These are phyloP conservation scores for Penicillium maclennaniae DNA, from an alignment of 495 filamentous ascomycete species.

Conservation along the genomic window DNA sequence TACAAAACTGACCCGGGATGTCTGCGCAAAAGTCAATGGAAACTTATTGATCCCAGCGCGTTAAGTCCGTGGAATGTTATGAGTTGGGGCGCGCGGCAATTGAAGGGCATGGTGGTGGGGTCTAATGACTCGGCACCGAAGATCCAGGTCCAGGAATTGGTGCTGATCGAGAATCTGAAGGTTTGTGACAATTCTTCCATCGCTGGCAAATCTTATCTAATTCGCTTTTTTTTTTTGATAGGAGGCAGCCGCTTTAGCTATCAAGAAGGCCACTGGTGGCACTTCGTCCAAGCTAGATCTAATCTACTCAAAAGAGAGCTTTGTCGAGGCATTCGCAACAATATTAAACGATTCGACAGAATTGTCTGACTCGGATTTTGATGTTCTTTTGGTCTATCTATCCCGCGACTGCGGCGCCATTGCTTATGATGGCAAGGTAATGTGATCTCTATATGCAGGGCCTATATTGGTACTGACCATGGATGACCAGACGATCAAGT, in stretches of 20 bases:
- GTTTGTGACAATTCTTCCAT: slow-evolving; percentile 20
- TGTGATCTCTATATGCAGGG: slow-evolving; percentile 20
- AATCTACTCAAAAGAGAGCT: slow-evolving; percentile 63
- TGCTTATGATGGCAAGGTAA: slow-evolving; percentile 60
- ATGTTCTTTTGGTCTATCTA: slow-evolving; percentile 67
- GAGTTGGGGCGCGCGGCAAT: slow-evolving; percentile 69
- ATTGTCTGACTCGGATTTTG: slow-evolving; percentile 62
- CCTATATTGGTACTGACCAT: slow-evolving; percentile 18
- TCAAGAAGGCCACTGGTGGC: slow-evolving; percentile 40
- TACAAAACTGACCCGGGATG: slow-evolving; percentile 59
- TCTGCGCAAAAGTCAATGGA: slow-evolving; percentile 49
- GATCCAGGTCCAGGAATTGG: slow-evolving; percentile 42
- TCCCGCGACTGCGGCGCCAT: slow-evolving; percentile 62
- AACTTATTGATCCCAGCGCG: slow-evolving; percentile 47
- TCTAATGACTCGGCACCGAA: slow-evolving; percentile 30
- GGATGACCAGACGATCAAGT: slow-evolving; percentile 64
- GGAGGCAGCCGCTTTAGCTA: slow-evolving; percentile 42
- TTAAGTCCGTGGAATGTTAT: slow-evolving; percentile 59
- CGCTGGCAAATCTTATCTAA: neutral
- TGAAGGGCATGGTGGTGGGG: slow-evolving; percentile 57
- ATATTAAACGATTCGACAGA: slow-evolving; percentile 48
- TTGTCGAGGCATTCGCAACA: slow-evolving; percentile 54
- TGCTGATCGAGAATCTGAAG: slow-evolving; percentile 52
- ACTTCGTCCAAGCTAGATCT: slow-evolving; percentile 53
- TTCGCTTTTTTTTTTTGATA: slow-evolving; percentile 17